Evolutionary conservation across 2,329 filamentous ascomycete genomes (phyloP).

Genomic region (Botrytis medusae): DNA sequence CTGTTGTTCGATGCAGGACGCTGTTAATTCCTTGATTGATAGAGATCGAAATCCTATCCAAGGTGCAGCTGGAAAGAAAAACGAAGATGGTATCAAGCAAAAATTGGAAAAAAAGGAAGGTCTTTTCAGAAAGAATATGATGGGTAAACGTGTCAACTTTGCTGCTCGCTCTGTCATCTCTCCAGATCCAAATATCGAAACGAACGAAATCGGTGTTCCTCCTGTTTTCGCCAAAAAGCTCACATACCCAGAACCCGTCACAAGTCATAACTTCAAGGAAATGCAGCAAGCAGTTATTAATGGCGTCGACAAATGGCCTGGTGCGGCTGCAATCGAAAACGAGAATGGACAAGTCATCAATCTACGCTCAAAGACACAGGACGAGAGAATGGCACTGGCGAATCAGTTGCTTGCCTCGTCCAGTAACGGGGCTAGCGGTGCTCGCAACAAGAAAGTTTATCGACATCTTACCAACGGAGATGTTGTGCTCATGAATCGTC

Average conservation of each 20-base stretch:
- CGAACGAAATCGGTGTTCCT: constrained; percentile 96
- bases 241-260: constrained; percentile 96
- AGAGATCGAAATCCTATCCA: constrained; percentile 80
- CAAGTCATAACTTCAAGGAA: constrained; percentile 94
- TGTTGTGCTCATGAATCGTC: constrained; percentile 97
- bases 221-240: constrained; percentile 97
- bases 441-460: constrained; percentile 92
- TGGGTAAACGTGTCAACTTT: constrained; percentile 95
- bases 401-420: constrained; percentile 90
- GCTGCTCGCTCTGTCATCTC: constrained; percentile 97
- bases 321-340: constrained; percentile 91
- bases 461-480: constrained; percentile 95
- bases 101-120: constrained; percentile 98
- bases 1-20: constrained; percentile 81
- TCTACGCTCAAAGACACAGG: constrained; percentile 79
- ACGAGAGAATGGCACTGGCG: constrained; percentile 84
- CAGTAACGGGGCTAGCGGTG: constrained; percentile 69
- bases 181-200: constrained; percentile 97
- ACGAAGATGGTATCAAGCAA: constrained; percentile 95
- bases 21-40: constrained; percentile 91
- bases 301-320: constrained; percentile 89
- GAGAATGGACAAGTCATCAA: constrained; percentile 91
- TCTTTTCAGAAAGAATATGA: constrained; percentile 98
- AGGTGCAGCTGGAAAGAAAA: constrained; percentile 72
- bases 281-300: constrained; percentile 96